Evolutionary conservation across 1,284 basidiomycete species (phyloP).

Genomic region (Sphagnurus paluster): DNA sequence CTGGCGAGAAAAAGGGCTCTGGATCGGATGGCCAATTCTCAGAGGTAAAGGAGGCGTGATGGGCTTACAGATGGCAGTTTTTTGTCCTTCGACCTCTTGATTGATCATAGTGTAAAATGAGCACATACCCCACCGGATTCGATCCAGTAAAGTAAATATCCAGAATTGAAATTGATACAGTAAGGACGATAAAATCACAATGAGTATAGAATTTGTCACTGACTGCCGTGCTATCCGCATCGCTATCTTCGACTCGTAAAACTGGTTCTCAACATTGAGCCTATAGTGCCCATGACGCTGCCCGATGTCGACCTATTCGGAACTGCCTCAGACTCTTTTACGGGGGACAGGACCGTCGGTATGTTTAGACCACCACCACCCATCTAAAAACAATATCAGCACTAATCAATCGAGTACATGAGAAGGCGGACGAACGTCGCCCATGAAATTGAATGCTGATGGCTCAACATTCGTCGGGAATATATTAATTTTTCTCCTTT

Average conservation of each 20-base stretch:
- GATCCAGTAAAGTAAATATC: too few relatives aligned
- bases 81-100: neutral
- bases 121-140: too few relatives aligned
- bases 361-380: constrained; percentile 50
- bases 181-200: neutral
- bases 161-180: too few relatives aligned
- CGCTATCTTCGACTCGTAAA: constrained; percentile 19
- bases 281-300: constrained; percentile 27
- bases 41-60: constrained; percentile 5
- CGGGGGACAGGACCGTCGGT: constrained; percentile 61
- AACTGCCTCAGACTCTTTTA: constrained; percentile 52
- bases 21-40: neutral
- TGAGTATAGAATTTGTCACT: neutral
- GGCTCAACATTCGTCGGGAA: constrained; percentile 36
- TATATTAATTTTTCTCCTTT: constrained; percentile 61
- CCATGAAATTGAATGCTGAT: constrained; percentile 27
- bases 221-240: too few relatives aligned
- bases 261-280: constrained; percentile 22
- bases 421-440: constrained; percentile 30
- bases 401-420: neutral
- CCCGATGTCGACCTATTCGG: constrained; percentile 46
- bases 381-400: neutral
- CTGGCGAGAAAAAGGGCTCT: constrained; percentile 18
- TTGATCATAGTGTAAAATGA: neutral
- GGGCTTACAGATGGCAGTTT: neutral